These are phyloP conservation scores for Solanum megistacrolobum DNA, from an alignment of 257 asterid genomes.

Conservation along the genomic window DNA sequence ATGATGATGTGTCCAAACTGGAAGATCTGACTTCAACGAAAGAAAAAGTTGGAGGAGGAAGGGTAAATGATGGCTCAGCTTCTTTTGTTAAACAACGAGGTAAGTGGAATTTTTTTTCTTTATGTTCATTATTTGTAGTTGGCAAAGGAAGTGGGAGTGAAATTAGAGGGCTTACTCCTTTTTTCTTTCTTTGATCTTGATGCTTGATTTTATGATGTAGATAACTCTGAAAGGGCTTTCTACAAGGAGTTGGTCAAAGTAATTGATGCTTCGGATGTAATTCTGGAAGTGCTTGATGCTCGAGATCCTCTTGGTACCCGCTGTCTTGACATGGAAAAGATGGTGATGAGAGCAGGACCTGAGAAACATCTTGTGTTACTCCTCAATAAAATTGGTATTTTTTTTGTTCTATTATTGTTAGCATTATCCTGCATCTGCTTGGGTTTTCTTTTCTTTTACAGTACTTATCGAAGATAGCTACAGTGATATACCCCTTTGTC, in stretches of 20 bases:
- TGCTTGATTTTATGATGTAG: slow-evolving; percentile 15
- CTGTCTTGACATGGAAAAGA: slow-evolving; percentile 82
- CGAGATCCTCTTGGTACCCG: slow-evolving; percentile 96
- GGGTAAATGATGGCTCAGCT: slow-evolving; percentile 16
- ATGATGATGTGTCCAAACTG: slow-evolving; percentile 24
- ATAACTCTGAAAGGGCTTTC: slow-evolving; percentile 69
- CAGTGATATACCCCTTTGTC: not conserved
- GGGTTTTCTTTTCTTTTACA: not conserved
- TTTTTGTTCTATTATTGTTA: not conserved
- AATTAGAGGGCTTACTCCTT: not conserved
- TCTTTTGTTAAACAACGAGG: slow-evolving; percentile 36
- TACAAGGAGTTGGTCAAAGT: slow-evolving; percentile 93
- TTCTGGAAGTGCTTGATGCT: slow-evolving; percentile 94
- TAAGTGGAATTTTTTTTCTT: slow-evolving; percentile 11
- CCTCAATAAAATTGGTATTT: slow-evolving; percentile 79
- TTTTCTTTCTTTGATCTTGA: not conserved
- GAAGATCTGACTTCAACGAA: slow-evolving; percentile 6
- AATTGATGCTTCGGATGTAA: slow-evolving; percentile 89
- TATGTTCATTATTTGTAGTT: not conserved
- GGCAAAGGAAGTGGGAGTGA: not conserved
- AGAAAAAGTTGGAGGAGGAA: slow-evolving; percentile 29
- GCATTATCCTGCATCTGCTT: not conserved
- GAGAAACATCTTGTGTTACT: slow-evolving; percentile 84
- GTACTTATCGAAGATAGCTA: not conserved
- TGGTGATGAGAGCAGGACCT: slow-evolving; percentile 64